Percentiles rank a stretch among this genome's conserved stretches.
phyloP scores from a whole-genome alignment of 441 rosid genomes.

The Pelargonium cotyledonis region DNA sequence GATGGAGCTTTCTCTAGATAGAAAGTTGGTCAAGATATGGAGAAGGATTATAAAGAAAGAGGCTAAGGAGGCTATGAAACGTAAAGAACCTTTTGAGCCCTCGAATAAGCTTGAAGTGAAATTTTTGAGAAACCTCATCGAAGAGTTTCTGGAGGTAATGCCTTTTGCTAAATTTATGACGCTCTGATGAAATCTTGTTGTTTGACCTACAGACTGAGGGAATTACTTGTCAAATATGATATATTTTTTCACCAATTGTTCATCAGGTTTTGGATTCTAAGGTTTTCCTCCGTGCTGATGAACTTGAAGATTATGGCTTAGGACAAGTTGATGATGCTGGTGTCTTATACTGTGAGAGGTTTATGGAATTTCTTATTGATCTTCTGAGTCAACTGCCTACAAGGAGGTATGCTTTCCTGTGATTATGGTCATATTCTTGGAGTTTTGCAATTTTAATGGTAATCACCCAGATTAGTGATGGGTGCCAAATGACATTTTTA shows the following conservation, averaged over 20 bases:
- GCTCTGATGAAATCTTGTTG: background rate
- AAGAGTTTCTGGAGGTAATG: constrained; percentile 85
- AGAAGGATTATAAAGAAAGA: constrained; percentile 75
- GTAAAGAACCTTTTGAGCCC: constrained; percentile 55
- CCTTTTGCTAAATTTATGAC: background rate
- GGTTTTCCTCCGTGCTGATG: constrained; percentile 47
- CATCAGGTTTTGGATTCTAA: constrained; percentile 67
- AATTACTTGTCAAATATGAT: background rate
- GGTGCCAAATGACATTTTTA: background rate
- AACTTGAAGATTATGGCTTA: constrained; percentile 30
- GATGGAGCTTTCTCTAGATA: constrained; percentile 92
- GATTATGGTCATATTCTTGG: background rate
- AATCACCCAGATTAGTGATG: background rate
- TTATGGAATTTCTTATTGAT: constrained; percentile 96
- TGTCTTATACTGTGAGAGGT: constrained; percentile 86
- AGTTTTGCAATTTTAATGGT: background rate
- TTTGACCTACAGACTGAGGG: background rate
- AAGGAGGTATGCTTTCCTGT: constrained; percentile 54
- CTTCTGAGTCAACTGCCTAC: constrained; percentile 96
- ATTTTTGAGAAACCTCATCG: constrained; percentile 75
- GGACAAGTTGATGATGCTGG: constrained; percentile 63
- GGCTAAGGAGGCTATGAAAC: constrained; percentile 54
- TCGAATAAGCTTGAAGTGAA: constrained; percentile 57
- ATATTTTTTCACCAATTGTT: background rate
- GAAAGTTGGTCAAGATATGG: constrained; percentile 83